Conservation (phyloP, 371 early-diverging fungal species). For the Neoconidiobolus thromboides region DNA sequence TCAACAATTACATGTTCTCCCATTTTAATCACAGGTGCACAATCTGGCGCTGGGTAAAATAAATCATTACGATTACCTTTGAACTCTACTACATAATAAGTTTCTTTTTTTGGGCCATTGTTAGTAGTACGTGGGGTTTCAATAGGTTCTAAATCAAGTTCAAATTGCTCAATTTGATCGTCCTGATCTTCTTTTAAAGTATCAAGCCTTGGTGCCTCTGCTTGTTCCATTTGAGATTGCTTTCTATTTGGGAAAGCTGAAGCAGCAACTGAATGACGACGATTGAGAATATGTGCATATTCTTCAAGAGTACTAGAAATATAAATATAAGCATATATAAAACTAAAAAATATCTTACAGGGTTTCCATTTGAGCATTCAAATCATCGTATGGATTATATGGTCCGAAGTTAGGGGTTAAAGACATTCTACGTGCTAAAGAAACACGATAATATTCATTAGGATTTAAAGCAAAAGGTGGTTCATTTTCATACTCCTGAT, state of each 20-base stretch:
- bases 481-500: background rate
- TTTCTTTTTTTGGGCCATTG: conserved; percentile 18
- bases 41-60: conserved; percentile 39
- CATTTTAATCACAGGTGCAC: conserved; percentile 23
- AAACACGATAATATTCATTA: background rate
- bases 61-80: conserved; percentile 71
- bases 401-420: background rate
- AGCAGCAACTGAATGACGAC: conserved; percentile 25
- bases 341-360: background rate
- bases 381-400: conserved; percentile 2
- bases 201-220: background rate
- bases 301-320: conserved; percentile 7
- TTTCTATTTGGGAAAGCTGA: conserved; percentile 13
- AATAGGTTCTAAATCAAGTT: conserved; percentile 10
- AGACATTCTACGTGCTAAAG: conserved; percentile 1
- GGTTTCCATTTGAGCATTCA: background rate
- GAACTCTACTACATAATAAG: conserved; percentile 60
- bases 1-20: conserved; percentile 84
- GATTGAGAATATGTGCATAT: conserved; percentile 13
- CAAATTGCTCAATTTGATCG: conserved; percentile 14
- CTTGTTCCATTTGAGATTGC: background rate
- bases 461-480: background rate
- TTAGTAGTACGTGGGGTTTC: conserved; percentile 23
- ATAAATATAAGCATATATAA: background rate
- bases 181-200: conserved; percentile 11